phyloP scores from a whole-genome alignment of 2,329 filamentous ascomycete genomes.

The Fusarium zealandicum region DNA sequence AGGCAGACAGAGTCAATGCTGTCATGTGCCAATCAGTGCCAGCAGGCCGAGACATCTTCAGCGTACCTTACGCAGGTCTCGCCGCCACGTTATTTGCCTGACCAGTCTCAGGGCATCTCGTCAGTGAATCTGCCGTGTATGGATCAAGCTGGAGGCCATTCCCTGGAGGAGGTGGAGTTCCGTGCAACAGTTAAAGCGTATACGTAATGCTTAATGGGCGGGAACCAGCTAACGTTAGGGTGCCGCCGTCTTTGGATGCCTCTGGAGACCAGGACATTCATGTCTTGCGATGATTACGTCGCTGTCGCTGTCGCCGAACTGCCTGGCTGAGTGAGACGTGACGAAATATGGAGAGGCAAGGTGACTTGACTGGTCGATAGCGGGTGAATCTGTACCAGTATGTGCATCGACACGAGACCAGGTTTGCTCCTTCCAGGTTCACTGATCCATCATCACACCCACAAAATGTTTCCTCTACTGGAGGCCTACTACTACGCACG shows the following conservation, averaged over 20 bases:
- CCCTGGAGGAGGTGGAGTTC: constrained; percentile 3
- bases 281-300: constrained; percentile 13
- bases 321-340: neutral
- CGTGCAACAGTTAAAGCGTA: constrained; percentile 8
- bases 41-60: constrained; percentile 1
- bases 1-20: neutral
- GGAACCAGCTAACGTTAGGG: constrained; percentile 17
- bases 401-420: constrained; percentile 15
- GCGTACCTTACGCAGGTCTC: constrained; percentile 17
- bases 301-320: neutral
- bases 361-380: too few relatives aligned
- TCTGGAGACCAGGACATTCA: neutral
- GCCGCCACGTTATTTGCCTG: constrained; percentile 6
- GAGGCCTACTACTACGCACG: too few relatives aligned
- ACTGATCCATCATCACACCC: constrained; percentile 8
- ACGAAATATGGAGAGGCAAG: neutral
- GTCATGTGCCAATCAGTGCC: neutral
- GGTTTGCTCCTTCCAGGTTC: constrained; percentile 9
- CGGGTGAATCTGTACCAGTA: neutral
- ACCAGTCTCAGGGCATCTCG: constrained; percentile 12
- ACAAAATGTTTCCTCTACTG: constrained; percentile 34
- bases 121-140: constrained; percentile 19
- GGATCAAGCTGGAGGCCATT: constrained; percentile 7
- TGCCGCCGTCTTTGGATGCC: constrained; percentile 12
- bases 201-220: constrained; percentile 3